phyloP scores from a whole-genome alignment of 192 early-diverging fungal genomes.

The Backusella mclennaniae region DNA sequence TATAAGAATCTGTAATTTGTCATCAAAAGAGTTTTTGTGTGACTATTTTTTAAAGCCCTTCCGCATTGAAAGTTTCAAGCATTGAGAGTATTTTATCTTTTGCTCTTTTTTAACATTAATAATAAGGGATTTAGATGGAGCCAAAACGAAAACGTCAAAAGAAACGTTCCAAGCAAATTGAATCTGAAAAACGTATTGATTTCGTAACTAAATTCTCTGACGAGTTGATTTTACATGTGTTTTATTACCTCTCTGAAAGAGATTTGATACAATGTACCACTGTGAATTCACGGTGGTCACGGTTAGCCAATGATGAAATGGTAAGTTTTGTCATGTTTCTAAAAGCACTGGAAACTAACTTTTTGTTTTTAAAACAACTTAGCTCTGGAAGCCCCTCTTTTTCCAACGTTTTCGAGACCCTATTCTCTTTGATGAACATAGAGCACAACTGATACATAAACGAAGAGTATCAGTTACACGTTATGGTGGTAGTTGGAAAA shows the following conservation, averaged over 20 bases:
- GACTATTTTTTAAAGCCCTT: neutral
- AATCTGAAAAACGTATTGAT: constrained; percentile 4
- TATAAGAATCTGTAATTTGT: neutral
- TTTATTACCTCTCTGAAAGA: constrained; percentile 36
- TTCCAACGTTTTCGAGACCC: constrained; percentile 37
- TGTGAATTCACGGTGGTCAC: constrained; percentile 39
- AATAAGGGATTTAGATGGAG: neutral
- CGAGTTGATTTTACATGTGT: constrained; percentile 44
- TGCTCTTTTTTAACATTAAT: neutral
- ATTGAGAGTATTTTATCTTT: neutral
- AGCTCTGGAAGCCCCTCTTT: constrained; percentile 53
- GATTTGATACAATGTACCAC: constrained; percentile 37
- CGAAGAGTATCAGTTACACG: neutral
- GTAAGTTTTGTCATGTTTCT: constrained; percentile 19
- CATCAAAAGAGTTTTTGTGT: neutral
- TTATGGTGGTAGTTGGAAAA: constrained; percentile 33
- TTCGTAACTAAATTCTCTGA: constrained; percentile 38
- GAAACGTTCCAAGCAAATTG: neutral
- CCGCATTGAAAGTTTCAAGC: neutral
- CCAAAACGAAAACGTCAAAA: constrained; percentile 1
- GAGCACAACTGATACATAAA: neutral
- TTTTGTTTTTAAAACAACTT: neutral
- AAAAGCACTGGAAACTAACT: neutral
- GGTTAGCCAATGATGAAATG: constrained; percentile 44
- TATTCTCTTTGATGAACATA: neutral